phyloP scores from a whole-genome alignment of 2,329 filamentous ascomycete genomes.

The Myrmaecium sp. region DNA sequence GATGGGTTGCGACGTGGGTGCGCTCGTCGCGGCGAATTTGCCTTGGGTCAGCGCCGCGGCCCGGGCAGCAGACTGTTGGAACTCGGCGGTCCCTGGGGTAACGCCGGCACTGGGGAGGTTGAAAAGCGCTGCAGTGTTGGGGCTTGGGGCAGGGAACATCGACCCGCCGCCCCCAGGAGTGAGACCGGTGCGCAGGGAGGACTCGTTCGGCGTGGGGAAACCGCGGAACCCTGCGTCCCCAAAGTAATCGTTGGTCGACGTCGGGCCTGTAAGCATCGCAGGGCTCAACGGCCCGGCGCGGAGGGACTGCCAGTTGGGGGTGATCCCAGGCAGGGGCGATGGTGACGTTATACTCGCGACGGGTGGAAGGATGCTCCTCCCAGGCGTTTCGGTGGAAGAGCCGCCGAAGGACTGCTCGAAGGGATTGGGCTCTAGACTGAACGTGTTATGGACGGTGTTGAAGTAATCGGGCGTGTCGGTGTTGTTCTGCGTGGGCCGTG shows the following conservation, averaged over 20 bases:
- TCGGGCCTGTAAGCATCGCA: slow-evolving; percentile 83
- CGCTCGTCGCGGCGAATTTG: slow-evolving; percentile 21
- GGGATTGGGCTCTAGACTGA: slow-evolving; percentile 79
- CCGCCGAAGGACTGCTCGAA: slow-evolving; percentile 87
- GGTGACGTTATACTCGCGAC: slow-evolving; percentile 86
- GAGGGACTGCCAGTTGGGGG: slow-evolving; percentile 72
- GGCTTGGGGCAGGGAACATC: slow-evolving; percentile 89
- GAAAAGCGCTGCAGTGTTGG: slow-evolving; percentile 70
- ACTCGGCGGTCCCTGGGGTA: slow-evolving; percentile 82
- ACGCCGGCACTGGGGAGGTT: slow-evolving; percentile 64
- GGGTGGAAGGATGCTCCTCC: slow-evolving; percentile 63
- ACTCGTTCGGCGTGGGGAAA: slow-evolving; percentile 94
- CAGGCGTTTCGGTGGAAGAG: slow-evolving; percentile 58
- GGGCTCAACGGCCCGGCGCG: slow-evolving; percentile 87
- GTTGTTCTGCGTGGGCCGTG: slow-evolving; percentile 25
- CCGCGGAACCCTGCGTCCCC: slow-evolving; percentile 66
- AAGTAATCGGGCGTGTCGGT: slow-evolving; percentile 34
- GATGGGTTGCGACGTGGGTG: slow-evolving; percentile 26
- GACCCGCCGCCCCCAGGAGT: slow-evolving; percentile 90
- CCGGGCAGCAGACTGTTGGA: slow-evolving; percentile 80
- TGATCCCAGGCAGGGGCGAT: slow-evolving; percentile 57
- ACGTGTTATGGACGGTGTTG: slow-evolving; percentile 28
- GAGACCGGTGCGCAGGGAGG: slow-evolving; percentile 73
- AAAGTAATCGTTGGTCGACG: slow-evolving; percentile 64
- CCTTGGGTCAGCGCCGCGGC: slow-evolving; percentile 40